Evolutionary conservation across 1,284 basidiomycete species (phyloP).

Genomic region (Marasmius oreades): DNA sequence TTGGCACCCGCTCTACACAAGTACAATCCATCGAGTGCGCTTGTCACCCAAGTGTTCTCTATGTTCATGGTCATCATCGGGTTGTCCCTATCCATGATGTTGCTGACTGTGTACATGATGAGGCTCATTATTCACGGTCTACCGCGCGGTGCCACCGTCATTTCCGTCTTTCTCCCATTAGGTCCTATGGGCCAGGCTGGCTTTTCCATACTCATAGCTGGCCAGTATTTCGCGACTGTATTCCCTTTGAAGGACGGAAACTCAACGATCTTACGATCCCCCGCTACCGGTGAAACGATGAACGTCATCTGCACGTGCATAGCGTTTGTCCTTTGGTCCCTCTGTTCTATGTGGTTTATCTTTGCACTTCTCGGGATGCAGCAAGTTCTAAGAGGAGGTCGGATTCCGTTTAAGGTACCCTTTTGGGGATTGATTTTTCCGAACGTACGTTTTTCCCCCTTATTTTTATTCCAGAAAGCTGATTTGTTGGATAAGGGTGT

Average conservation of each 20-base stretch:
- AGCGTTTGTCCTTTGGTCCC: conserved; percentile 50
- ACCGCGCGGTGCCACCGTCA: conserved; percentile 41
- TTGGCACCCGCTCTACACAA: conserved; percentile 46
- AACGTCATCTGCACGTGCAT: conserved; percentile 40
- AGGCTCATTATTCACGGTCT: conserved; percentile 46
- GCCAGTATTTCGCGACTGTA: conserved; percentile 35
- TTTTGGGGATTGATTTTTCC: conserved; percentile 65
- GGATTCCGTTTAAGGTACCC: conserved; percentile 43
- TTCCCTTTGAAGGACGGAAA: conserved; percentile 28
- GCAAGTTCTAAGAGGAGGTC: conserved; percentile 33
- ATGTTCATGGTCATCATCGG: conserved; percentile 57
- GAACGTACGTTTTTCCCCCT: conserved; percentile 38
- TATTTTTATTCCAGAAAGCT: neutral
- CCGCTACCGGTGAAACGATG: conserved; percentile 35
- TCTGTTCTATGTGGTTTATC: conserved; percentile 52
- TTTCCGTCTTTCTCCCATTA: conserved; percentile 58
- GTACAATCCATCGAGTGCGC: conserved; percentile 45
- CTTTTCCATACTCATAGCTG: conserved; percentile 42
- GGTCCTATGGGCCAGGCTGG: conserved; percentile 63
- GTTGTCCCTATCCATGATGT: conserved; percentile 51
- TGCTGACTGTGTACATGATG: conserved; percentile 48
- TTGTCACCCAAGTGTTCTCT: conserved; percentile 50
- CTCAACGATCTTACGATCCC: conserved; percentile 23
- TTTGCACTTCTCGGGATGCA: conserved; percentile 44
- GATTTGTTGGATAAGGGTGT: conserved; percentile 41